Conservation (phyloP, 257 asterid genomes). For the Ligustrum vulgare region DNA sequence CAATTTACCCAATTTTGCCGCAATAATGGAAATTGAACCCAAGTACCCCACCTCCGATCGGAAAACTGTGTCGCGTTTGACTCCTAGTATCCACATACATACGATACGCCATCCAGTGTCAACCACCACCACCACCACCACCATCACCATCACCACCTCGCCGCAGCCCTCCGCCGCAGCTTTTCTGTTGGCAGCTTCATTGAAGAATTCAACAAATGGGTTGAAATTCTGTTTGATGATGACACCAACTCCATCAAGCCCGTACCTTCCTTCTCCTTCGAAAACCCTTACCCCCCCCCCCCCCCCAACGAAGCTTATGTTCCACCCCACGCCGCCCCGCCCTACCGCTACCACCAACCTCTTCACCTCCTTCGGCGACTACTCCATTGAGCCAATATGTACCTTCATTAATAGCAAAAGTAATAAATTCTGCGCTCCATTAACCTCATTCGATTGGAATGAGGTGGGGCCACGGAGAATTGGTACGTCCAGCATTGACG, state of each 20-base stretch:
- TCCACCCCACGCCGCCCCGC: constrained; percentile 48
- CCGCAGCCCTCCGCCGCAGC: constrained; percentile 42
- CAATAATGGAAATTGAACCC: constrained; percentile 49
- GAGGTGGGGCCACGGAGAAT: constrained; percentile 70
- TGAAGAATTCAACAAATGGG: constrained; percentile 69
- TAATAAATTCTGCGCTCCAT: constrained; percentile 74
- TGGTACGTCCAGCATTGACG: constrained; percentile 81
- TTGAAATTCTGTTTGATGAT: constrained; percentile 65
- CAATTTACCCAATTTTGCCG: background rate
- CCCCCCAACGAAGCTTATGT: constrained; percentile 78
- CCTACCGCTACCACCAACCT: constrained; percentile 49
- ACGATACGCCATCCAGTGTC: constrained; percentile 51
- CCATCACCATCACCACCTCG: too few relatives aligned
- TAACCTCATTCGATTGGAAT: constrained; percentile 92
- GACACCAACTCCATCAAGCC: constrained; percentile 48
- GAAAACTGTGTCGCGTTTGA: constrained; percentile 54
- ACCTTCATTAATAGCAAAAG: constrained; percentile 62
- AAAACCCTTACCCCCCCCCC: constrained; percentile 86
- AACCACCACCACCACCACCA: constrained; percentile 49
- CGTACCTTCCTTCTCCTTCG: constrained; percentile 56
- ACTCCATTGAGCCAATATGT: constrained; percentile 44
- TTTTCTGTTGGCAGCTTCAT: constrained; percentile 73
- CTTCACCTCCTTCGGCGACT: constrained; percentile 87
- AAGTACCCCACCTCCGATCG: constrained; percentile 39
- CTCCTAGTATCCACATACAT: constrained; percentile 55